Evolutionary conservation across 164 flowering plant genomes (phyloP).

Genomic region (Berberis vulgaris): DNA sequence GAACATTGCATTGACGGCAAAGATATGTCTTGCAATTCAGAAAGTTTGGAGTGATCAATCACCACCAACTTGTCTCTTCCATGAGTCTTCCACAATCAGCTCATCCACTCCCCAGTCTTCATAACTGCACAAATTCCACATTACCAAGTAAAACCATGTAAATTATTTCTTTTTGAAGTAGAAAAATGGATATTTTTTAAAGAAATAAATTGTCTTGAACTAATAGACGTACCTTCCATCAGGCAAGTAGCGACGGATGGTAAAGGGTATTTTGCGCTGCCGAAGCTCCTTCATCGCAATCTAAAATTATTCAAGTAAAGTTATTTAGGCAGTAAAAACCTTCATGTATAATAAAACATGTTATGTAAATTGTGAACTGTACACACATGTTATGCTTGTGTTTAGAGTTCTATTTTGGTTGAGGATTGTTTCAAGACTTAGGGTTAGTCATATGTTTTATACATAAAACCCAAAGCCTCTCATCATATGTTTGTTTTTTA

Average conservation of each 20-base stretch:
- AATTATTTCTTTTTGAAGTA: not conserved
- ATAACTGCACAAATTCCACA: conserved; percentile 31
- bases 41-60: conserved; percentile 23
- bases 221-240: conserved; percentile 66
- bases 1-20: too few species aligned
- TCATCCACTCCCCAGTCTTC: conserved; percentile 8
- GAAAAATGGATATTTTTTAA: not conserved
- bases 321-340: too few species aligned
- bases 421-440: too few species aligned
- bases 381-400: too few species aligned
- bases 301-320: conserved; percentile 18
- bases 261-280: conserved; percentile 82
- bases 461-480: too few species aligned
- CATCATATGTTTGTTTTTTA: too few species aligned
- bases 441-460: too few species aligned
- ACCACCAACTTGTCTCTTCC: conserved; percentile 97
- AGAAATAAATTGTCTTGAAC: not conserved
- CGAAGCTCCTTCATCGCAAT: conserved; percentile 97
- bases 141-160: not conserved
- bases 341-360: too few species aligned
- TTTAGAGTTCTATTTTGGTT: too few species aligned
- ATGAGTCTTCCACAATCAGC: conserved; percentile 77
- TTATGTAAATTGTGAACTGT: too few species aligned
- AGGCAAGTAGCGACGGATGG: conserved; percentile 83
- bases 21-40: not conserved